Evolutionary conservation across 2,329 filamentous ascomycete species (phyloP).

Genomic region (Paecilomyces sp.): DNA sequence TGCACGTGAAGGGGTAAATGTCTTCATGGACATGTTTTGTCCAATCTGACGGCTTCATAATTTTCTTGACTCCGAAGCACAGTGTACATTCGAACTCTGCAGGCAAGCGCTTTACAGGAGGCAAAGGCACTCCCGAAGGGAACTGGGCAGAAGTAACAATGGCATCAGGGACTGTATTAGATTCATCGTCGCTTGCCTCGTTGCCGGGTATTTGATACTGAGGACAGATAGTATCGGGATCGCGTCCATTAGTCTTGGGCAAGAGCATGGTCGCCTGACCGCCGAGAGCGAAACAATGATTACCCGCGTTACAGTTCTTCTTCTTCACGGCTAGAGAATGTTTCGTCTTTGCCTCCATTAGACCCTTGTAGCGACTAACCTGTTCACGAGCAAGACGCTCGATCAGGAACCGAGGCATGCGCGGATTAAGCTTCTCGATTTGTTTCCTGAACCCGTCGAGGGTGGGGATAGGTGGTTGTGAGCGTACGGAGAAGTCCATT

Average conservation of each 20-base stretch:
- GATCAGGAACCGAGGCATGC: conserved; percentile 60
- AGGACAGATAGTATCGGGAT: conserved; percentile 49
- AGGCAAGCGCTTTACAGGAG: conserved; percentile 68
- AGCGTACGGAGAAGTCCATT: conserved; percentile 54
- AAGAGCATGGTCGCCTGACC: conserved; percentile 59
- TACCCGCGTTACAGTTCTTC: conserved; percentile 52
- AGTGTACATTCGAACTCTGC: conserved; percentile 85
- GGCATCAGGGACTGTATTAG: conserved; percentile 60
- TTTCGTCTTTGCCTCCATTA: conserved; percentile 63
- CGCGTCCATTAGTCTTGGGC: conserved; percentile 45
- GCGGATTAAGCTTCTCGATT: conserved; percentile 66
- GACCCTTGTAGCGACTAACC: conserved; percentile 66
- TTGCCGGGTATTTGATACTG: conserved; percentile 51
- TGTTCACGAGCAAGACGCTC: conserved; percentile 81
- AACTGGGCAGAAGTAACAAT: conserved; percentile 67
- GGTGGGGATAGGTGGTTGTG: conserved; percentile 64
- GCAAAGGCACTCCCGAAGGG: conserved; percentile 71
- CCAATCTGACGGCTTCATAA: conserved; percentile 91
- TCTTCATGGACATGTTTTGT: conserved; percentile 95
- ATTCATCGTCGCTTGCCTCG: conserved; percentile 56
- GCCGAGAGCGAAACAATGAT: conserved; percentile 59
- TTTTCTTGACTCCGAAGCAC: conserved; percentile 78
- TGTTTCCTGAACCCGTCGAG: conserved; percentile 70
- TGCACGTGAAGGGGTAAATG: conserved; percentile 87
- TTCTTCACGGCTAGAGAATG: conserved; percentile 57